Base-by-base conservation (phyloP, 2,329 filamentous ascomycete genomes). In the Monosporascus sp. region DNA sequence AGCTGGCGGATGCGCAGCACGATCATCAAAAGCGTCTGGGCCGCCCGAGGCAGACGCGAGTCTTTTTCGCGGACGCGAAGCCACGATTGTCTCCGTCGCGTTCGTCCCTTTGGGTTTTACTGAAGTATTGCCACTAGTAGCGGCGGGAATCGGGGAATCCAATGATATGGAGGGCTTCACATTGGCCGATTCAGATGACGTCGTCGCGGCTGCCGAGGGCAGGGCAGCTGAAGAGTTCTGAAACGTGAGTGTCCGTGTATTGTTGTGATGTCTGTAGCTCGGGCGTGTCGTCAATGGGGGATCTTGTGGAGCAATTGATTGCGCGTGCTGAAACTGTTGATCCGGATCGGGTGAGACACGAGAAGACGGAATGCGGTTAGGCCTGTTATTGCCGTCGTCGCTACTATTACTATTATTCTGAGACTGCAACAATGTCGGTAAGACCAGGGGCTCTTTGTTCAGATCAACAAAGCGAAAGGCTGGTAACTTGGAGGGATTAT, bases 401-500 rank as follows among this genome's bases (percentile, higher is more conserved):
- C 31, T 44, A 16, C 22, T 44, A 20, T 20, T 20, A 44, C 22
- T 26, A 24, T 46, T 69, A 46, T 65, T 66, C 41, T 55, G 56
- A 43, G 48, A 70, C 56, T 68, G 70, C 54, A 69, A 62, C 53
- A 71, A 64, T 52, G 64, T 65, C 46, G 71, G 66, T 48, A 67
- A 58, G 38, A 64, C 60, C 38, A 73, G 66, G 47, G 65, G 58
- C 55, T 71, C 69, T 55, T 70, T 72, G 52, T 69, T 69, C 52
- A 76, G 69, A 67, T 81, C 78, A 58, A 72, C 75, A 63, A 79
- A 79, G 54, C 79, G 79, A 65, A 78, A 80, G 22, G 78, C 73
- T 27, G 80, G 79, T 58, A 81, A 68, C 61, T 81, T 82, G 56
- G 79, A 82, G 40, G 78, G 76, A 62, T 74, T 81, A 66, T 81